Conservation (phyloP, 2,329 filamentous ascomycete genomes). For the Tolypocladium amazonense region DNA sequence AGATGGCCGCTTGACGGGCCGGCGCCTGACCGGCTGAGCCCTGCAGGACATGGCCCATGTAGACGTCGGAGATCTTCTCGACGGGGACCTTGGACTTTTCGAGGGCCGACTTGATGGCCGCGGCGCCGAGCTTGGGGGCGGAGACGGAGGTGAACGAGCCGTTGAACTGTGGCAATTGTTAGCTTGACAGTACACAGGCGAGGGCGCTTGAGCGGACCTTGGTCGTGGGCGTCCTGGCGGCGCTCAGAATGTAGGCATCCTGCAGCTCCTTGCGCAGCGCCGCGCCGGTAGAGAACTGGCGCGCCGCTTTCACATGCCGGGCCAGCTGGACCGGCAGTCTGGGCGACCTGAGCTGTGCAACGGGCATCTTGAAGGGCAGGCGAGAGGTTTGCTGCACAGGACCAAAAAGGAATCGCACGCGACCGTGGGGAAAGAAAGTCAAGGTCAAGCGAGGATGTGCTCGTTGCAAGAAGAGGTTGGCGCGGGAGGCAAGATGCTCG, state of each 20-base stretch:
- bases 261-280: constrained; percentile 57
- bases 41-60: constrained; percentile 94
- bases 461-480: constrained; percentile 1
- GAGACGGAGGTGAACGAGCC: constrained; percentile 75
- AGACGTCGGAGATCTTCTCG: constrained; percentile 79
- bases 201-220: constrained; percentile 45
- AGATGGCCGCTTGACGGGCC: constrained; percentile 80
- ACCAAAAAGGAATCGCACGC: not conserved
- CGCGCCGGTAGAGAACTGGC: constrained; percentile 35
- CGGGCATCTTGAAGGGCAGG: constrained; percentile 14
- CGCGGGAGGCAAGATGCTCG: constrained; percentile 3
- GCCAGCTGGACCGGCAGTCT: constrained; percentile 23
- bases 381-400: not conserved
- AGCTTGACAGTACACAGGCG: not conserved
- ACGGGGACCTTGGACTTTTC: constrained; percentile 75
- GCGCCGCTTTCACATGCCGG: constrained; percentile 28
- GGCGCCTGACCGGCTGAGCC: constrained; percentile 80
- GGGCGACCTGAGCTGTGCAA: constrained; percentile 22
- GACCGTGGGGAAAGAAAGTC: not conserved
- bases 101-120: constrained; percentile 84
- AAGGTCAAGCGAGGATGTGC: not conserved
- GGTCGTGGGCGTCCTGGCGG: constrained; percentile 77
- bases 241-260: constrained; percentile 90
- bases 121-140: constrained; percentile 79
- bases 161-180: constrained; percentile 60